Base-by-base conservation (phyloP, 345 rosid species). In the Acer campestre region DNA sequence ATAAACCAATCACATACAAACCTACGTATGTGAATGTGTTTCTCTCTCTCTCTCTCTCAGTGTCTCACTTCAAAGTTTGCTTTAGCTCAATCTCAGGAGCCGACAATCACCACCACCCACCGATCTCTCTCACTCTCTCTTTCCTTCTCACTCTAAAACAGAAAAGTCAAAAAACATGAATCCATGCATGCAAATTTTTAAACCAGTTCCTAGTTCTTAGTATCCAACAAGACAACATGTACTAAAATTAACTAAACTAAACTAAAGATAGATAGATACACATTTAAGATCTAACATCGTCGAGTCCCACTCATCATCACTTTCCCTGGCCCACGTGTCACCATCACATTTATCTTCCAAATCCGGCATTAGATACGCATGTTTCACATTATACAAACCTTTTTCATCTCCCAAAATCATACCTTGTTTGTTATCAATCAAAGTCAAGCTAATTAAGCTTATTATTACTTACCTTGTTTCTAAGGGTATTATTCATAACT, bases 281-380 rank as follows among this genome's bases (percentile, higher is more conserved):
- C 76, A 31, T 31, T 51, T 46, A 61, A 67, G 71, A 82, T 82
- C 78, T 70, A 67, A 63, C 83, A 75, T 82, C 79, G 63, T 61
- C 61, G 9, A 51, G 82, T 71, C 84, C 86, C 78, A 65, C 72
- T n/a, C 3, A 51, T 76, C 58, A 78, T 63, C 55, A 66, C 65
- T 76, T 75, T 31, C n/a, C 10, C 12, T 82, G 87, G 83, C 85
- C 88, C 90, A 73, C 75, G 83, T 77, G 88, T 89, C 91, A 46
- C 79, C 85, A 82, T 89, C 89, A 5, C 13, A 77, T 73, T 84
- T 79, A 79, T 75, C 77, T 67, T 70, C 73, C 90, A 71, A 80
- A 86, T 87, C 88, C 79, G 49, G 77, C 78, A 46, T 70, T 66
- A 73, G 85, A 90, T 86, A 75, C 83, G 75, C 82, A 74, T 88